phyloP scores from a whole-genome alignment of 1,284 basidiomycete species.

The Ganoderma meredithae region DNA sequence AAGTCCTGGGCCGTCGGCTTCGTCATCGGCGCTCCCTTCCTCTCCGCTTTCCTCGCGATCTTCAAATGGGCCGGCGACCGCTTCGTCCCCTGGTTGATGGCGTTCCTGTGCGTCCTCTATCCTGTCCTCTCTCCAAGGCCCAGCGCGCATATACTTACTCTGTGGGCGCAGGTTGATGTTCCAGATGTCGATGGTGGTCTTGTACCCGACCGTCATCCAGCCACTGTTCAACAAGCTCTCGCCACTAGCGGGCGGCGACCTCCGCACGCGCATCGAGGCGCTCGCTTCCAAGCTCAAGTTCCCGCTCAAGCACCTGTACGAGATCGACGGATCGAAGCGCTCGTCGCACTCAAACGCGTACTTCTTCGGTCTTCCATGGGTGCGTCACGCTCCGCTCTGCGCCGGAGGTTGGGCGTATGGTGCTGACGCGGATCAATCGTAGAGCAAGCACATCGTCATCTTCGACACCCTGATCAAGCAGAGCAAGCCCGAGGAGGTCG shows the following conservation, averaged over 20 bases:
- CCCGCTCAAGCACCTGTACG: constrained; percentile 94
- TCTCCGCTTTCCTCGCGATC: constrained; percentile 87
- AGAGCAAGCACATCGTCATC: constrained; percentile 94
- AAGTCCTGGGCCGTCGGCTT: constrained; percentile 83
- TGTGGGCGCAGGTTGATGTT: constrained; percentile 67
- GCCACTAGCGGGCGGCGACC: constrained; percentile 78
- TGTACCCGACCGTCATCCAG: constrained; percentile 92
- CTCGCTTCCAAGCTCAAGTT: constrained; percentile 87
- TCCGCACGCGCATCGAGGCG: constrained; percentile 77
- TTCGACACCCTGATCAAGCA: constrained; percentile 97
- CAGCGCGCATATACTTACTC: background rate
- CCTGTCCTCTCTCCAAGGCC: background rate
- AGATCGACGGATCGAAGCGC: constrained; percentile 97
- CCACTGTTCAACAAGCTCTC: constrained; percentile 98
- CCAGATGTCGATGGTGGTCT: constrained; percentile 85
- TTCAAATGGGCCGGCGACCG: constrained; percentile 93
- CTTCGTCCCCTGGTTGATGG: constrained; percentile 91
- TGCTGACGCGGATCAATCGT: constrained; percentile 17
- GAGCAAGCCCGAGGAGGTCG: constrained; percentile 87
- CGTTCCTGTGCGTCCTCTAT: constrained; percentile 66
- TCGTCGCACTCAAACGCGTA: constrained; percentile 96
- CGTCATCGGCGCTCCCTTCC: constrained; percentile 86
- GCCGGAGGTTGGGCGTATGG: background rate
- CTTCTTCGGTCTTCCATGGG: constrained; percentile 95
- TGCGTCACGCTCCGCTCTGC: constrained; percentile 42